These are phyloP conservation scores for Astragalus glycyphyllos DNA, from an alignment of 306 rosid species.

Conservation along the genomic window DNA sequence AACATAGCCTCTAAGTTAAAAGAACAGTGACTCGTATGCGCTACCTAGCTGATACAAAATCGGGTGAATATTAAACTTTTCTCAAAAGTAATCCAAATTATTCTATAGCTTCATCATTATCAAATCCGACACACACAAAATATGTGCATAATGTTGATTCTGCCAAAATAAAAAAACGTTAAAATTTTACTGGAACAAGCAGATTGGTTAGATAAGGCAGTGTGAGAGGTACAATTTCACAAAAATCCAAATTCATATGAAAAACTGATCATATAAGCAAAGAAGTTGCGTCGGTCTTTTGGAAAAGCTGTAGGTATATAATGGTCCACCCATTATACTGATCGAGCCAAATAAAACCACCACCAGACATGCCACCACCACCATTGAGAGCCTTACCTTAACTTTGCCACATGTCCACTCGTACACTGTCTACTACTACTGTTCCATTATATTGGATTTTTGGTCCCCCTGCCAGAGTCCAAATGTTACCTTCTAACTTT, in stretches of 20 bases:
- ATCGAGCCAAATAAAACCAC: slow-evolving; percentile 15
- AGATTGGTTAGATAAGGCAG: background rate
- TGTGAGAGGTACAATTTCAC: background rate
- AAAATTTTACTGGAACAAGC: slow-evolving; percentile 28
- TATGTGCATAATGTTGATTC: background rate
- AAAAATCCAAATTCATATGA: background rate
- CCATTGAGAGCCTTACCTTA: background rate
- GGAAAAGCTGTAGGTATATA: background rate
- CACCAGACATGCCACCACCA: slow-evolving; percentile 38
- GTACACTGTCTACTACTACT: background rate
- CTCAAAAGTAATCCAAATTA: background rate
- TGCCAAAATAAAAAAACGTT: slow-evolving; percentile 19
- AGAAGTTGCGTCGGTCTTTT: slow-evolving; percentile 7
- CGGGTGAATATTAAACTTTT: too few relatives aligned
- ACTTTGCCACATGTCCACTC: slow-evolving; percentile 36
- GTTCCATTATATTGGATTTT: slow-evolving; percentile 18
- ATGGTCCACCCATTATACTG: slow-evolving; percentile 31
- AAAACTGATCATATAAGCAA: slow-evolving; percentile 23
- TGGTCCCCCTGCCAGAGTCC: slow-evolving; percentile 43
- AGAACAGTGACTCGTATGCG: too few relatives aligned
- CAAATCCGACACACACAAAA: background rate
- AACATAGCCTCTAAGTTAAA: too few relatives aligned
- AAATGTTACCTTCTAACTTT: slow-evolving; percentile 42
- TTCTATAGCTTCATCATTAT: slow-evolving; percentile 31
- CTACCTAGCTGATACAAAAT: too few relatives aligned